A percentile compares a stretch with the other conserved stretches of the same genome.
These are phyloP conservation scores for Hypsizygus marmoreus DNA, from an alignment of 768 basidiomycete genomes.

Conservation along the genomic window DNA sequence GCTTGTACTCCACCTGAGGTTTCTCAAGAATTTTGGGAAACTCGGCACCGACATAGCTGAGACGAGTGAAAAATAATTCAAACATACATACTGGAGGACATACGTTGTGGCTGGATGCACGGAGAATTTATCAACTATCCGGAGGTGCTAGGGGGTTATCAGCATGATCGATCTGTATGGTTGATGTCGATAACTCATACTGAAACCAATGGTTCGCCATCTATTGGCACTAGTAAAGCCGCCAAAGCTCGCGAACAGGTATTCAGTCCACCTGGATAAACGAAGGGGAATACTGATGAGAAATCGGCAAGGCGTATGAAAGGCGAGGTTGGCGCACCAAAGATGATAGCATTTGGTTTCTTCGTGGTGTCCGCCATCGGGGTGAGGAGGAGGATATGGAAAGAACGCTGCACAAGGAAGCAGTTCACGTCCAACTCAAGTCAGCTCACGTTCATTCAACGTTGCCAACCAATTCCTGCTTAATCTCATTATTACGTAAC, in stretches of 20 bases:
- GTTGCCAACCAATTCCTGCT: slow-evolving; percentile 13
- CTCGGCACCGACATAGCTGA: slow-evolving; percentile 75
- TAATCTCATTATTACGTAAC: slow-evolving; percentile 21
- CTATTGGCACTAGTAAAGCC: slow-evolving; percentile 61
- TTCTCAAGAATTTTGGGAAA: slow-evolving; percentile 72
- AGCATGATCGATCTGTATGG: slow-evolving; percentile 16
- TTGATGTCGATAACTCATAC: slow-evolving; percentile 42
- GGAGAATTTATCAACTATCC: slow-evolving; percentile 76
- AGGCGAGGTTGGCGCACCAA: slow-evolving; percentile 55
- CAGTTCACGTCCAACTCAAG: slow-evolving; percentile 9
- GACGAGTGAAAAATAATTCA: neutral
- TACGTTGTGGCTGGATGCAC: slow-evolving; percentile 76
- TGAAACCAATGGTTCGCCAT: slow-evolving; percentile 71
- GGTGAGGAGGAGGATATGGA: slow-evolving; percentile 13
- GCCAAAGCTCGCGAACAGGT: slow-evolving; percentile 77
- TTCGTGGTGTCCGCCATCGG: slow-evolving; percentile 32
- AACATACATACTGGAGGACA: slow-evolving; percentile 31
- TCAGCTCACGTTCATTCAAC: no score
- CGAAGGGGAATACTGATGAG: slow-evolving; percentile 9
- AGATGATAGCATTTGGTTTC: slow-evolving; percentile 71
- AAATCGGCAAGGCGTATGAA: slow-evolving; percentile 4
- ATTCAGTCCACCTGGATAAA: slow-evolving; percentile 70
- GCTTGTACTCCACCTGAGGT: slow-evolving; percentile 75
- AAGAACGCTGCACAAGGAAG: slow-evolving; percentile 9
- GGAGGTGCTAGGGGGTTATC: slow-evolving; percentile 50